phyloP scores from a whole-genome alignment of 2,329 filamentous ascomycete genomes.

The Fusarium sp. region DNA sequence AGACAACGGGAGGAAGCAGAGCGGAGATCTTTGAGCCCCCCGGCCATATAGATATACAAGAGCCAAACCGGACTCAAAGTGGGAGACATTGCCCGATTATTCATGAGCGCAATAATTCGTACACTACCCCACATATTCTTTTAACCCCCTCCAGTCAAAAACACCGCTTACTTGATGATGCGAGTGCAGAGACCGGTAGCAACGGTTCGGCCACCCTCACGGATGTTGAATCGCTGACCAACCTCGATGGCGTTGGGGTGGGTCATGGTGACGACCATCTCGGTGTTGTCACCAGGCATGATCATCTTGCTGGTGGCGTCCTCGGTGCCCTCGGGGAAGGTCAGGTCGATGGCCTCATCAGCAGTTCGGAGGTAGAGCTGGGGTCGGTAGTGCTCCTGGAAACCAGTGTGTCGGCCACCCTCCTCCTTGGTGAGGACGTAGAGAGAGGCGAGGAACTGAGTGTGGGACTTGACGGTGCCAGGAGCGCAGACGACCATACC shows the following conservation, averaged over 20 bases:
- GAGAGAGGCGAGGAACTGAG: slow-evolving; percentile 93
- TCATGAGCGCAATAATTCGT: slow-evolving; percentile 46
- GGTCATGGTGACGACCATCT: slow-evolving; percentile 91
- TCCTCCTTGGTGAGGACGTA: slow-evolving; percentile 98
- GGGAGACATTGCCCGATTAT: slow-evolving; percentile 42
- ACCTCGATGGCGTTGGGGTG: slow-evolving; percentile 87
- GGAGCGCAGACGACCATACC: slow-evolving; percentile 95
- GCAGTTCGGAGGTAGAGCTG: slow-evolving; percentile 97
- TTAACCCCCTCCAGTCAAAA: slow-evolving; percentile 26
- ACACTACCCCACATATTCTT: slow-evolving; percentile 40
- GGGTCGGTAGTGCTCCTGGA: slow-evolving; percentile 95
- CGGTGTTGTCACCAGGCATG: slow-evolving; percentile 98
- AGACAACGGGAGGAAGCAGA: slow-evolving; percentile 56
- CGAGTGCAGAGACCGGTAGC: slow-evolving; percentile 85
- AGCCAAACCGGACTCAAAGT: slow-evolving; percentile 48
- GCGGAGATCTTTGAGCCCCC: slow-evolving; percentile 54
- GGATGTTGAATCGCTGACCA: slow-evolving; percentile 97
- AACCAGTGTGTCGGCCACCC: slow-evolving; percentile 95
- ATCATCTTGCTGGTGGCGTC: slow-evolving; percentile 81
- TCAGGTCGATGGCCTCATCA: slow-evolving; percentile 80
- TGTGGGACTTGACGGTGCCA: slow-evolving; percentile 85
- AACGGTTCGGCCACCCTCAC: slow-evolving; percentile 92
- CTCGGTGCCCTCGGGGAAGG: slow-evolving; percentile 86
- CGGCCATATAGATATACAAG: slow-evolving; percentile 52
- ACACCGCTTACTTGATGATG: slow-evolving; percentile 65